These are phyloP conservation scores for Decorospora gaudefroyi DNA, from an alignment of 2,329 filamentous ascomycete species.

Conservation along the genomic window DNA sequence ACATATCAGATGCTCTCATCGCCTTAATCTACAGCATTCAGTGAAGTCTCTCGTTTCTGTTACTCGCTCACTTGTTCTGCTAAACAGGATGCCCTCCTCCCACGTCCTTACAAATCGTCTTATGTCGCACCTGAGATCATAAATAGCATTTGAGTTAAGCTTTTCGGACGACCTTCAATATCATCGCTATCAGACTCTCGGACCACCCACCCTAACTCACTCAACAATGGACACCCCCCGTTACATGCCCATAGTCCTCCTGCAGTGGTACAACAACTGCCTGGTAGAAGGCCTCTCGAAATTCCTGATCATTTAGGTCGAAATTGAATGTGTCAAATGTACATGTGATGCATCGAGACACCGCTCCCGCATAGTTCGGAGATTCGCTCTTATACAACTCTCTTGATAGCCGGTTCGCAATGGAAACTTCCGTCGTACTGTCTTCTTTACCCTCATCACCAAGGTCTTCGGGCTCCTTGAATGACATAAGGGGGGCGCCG, in stretches of 20 bases:
- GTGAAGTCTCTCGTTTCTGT: no score
- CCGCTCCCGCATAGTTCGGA: not conserved
- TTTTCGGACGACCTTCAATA: no score
- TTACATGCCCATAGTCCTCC: not conserved
- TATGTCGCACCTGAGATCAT: no score
- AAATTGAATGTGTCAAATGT: not conserved
- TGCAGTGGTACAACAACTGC: not conserved
- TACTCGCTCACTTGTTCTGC: no score
- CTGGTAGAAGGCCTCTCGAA: not conserved
- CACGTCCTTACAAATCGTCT: no score
- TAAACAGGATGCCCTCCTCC: no score
- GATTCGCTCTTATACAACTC: not conserved
- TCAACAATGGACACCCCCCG: no score
- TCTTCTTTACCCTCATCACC: not conserved
- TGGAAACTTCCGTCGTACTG: not conserved
- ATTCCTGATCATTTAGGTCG: not conserved
- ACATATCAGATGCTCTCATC: no score
- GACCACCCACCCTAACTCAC: no score
- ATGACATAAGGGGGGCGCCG: not conserved
- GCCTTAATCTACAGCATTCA: no score
- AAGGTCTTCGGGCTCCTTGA: not conserved
- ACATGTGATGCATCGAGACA: not conserved
- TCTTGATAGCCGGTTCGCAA: not conserved
- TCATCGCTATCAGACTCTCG: no score
- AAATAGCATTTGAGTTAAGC: no score